Percentiles rank a stretch among this genome's conserved stretches.
These are phyloP conservation scores for Antitrichia curtipendula DNA, from an alignment of 225 moss, liverwort and hornwort genomes.

Conservation along the genomic window DNA sequence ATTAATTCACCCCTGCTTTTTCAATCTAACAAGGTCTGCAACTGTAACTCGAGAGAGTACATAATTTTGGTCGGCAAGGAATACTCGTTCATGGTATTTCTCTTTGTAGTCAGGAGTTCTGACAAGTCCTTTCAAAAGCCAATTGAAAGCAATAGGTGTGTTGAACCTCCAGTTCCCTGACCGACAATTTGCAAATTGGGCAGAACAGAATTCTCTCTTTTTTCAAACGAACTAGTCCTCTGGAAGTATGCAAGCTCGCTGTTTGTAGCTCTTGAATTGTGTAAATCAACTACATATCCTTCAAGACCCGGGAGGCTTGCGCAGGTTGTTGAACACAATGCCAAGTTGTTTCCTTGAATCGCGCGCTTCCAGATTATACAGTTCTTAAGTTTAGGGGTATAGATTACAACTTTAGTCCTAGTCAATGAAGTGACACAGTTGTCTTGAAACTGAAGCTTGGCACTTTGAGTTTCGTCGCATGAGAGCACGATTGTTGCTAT, in stretches of 20 bases:
- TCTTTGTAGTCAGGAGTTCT: background rate
- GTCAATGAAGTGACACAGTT: background rate
- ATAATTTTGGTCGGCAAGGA: background rate
- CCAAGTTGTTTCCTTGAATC: background rate
- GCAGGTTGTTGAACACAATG: background rate
- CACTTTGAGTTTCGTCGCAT: background rate
- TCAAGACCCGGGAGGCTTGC: background rate
- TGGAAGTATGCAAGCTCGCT: background rate
- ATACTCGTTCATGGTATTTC: background rate
- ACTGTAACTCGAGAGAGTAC: background rate
- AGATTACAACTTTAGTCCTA: background rate
- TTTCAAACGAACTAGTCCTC: background rate
- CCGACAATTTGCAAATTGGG: background rate
- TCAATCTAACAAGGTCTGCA: background rate
- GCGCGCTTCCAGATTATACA: background rate
- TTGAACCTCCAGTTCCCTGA: background rate
- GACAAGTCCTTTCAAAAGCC: background rate
- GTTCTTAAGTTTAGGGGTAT: background rate
- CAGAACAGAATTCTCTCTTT: background rate
- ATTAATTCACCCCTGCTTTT: background rate
- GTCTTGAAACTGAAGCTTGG: background rate
- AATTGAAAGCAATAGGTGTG: background rate
- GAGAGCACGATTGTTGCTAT: background rate
- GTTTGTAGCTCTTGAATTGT: background rate
- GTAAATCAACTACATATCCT: too few relatives aligned